Evolutionary conservation across 176 grass and related monocot species (phyloP).

Genomic region (Aegilops tauschii): DNA sequence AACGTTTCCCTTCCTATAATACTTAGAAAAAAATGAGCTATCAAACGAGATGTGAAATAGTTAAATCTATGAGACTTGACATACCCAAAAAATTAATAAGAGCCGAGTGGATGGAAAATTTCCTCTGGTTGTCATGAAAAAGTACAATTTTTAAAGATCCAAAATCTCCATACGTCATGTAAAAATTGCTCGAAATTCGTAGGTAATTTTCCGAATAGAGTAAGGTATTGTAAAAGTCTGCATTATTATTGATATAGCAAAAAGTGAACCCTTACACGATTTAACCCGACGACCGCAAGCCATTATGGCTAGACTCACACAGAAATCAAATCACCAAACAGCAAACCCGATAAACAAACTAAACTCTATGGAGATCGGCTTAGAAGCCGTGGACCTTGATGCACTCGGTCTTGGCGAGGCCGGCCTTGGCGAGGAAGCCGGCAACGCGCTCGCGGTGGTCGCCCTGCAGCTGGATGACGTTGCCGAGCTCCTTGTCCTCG

Average conservation of each 20-base stretch:
- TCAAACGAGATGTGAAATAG: too few species aligned
- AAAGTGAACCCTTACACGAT: not conserved
- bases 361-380: not conserved
- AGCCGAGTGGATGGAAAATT: too few species aligned
- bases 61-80: too few species aligned
- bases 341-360: not conserved
- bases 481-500: conserved; percentile 5
- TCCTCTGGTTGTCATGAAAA: too few species aligned
- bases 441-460: conserved; percentile 7
- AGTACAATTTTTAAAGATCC: too few species aligned
- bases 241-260: not conserved
- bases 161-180: too few species aligned
- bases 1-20: too few species aligned
- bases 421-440: not conserved
- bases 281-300: not conserved
- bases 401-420: not conserved
- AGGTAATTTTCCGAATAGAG: too few species aligned
- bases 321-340: not conserved
- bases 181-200: too few species aligned
- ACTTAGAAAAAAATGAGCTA: too few species aligned
- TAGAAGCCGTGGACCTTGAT: conserved; percentile 22
- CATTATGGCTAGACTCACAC: not conserved
- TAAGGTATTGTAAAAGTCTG: not conserved
- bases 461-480: conserved; percentile 10
- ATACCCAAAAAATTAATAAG: too few species aligned